Evolutionary conservation across 305 asterid genomes (phyloP), one percentile per base, ranked within the genome.

Genomic region (Plantago lanceolata): DNA sequence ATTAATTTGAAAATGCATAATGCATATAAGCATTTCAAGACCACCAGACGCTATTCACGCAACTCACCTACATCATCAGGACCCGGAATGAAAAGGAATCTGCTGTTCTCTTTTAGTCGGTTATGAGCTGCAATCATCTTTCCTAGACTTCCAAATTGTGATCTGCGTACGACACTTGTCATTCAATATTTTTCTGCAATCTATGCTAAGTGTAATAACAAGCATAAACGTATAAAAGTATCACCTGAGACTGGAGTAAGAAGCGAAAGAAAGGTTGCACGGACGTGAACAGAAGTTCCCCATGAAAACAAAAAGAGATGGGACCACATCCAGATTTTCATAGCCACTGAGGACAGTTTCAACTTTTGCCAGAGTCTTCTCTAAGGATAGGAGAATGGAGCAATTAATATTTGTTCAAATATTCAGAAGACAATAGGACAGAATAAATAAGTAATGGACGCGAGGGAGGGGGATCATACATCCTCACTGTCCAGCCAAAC

Each of bases 241-340:
- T 59, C 68, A 85, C 98, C 97, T 89, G 76, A 87, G 85, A 67
- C 71, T 82, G 24, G 95, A 82, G 73, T 82, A 86, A 58, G 96
- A 89, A 76, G 69, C 83, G 75, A 92, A 92, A 47, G 96, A 79
- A 68, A 92, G 80, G 78, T 92, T 89, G 70, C 94, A 92, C 19
- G 98, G 98, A 69, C 53, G 88, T 55, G 97, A 92, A 66, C 91
- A 87, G 79, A 92, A 89, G 77, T 92, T 92, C 69, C 98, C 98
- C 98, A 92, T 92, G 78, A 89, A 85, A 78, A 87, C 87, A 71
- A 92, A 92, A 57, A 92, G 84, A 57, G 97, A 92, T 20, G 98
- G 98, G 71, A 85, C 85, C 60, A 89, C 94, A 52, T 73, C 77
- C 59, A 74, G 91, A 67, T 84, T 85, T 69, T 87, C 96, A 19